Evolutionary conservation across 2,329 filamentous ascomycete genomes (phyloP).

Genomic region (Exophiala xenobiotica): DNA sequence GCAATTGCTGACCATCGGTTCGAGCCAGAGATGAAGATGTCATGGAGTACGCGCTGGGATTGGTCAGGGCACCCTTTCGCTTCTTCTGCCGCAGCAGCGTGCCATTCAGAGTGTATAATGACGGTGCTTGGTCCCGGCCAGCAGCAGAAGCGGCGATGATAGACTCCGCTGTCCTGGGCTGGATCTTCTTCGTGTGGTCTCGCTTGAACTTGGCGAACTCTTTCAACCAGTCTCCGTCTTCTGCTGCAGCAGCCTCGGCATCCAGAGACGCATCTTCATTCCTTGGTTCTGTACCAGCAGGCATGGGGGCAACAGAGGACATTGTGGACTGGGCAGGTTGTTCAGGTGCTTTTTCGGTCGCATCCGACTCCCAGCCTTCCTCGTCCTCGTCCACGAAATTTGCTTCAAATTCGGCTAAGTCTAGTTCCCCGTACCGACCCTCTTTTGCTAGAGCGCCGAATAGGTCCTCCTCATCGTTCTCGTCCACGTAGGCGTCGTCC

Average conservation of each 20-base stretch:
- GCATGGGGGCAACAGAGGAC: slow-evolving; percentile 2
- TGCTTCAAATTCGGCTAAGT: slow-evolving; percentile 76
- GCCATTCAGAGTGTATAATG: slow-evolving; percentile 63
- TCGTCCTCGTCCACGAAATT: slow-evolving; percentile 62
- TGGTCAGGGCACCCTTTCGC: slow-evolving; percentile 89
- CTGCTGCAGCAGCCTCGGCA: slow-evolving; percentile 43
- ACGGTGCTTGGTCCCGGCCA: slow-evolving; percentile 41
- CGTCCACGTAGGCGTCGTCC: slow-evolving; percentile 89
- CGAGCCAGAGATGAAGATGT: slow-evolving; percentile 81
- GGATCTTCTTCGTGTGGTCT: slow-evolving; percentile 54
- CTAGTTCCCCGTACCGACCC: slow-evolving; percentile 63
- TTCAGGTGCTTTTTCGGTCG: slow-evolving; percentile 69
- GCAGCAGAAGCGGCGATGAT: slow-evolving; percentile 43
- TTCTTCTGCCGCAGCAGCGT: slow-evolving; percentile 72
- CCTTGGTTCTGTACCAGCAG: neutral
- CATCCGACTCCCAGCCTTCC: slow-evolving; percentile 92
- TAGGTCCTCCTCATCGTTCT: slow-evolving; percentile 75
- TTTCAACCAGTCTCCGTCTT: slow-evolving; percentile 81
- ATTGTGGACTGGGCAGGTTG: slow-evolving; percentile 29
- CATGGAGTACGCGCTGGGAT: slow-evolving; percentile 86
- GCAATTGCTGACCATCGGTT: slow-evolving; percentile 78
- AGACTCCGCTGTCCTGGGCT: slow-evolving; percentile 38
- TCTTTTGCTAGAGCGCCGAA: slow-evolving; percentile 72
- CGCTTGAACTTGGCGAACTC: slow-evolving; percentile 95
- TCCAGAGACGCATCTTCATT: slow-evolving; percentile 8